Evolutionary conservation across 1,139 yeast species (phyloP).

Genomic region (Tardiomyces depauwii): DNA sequence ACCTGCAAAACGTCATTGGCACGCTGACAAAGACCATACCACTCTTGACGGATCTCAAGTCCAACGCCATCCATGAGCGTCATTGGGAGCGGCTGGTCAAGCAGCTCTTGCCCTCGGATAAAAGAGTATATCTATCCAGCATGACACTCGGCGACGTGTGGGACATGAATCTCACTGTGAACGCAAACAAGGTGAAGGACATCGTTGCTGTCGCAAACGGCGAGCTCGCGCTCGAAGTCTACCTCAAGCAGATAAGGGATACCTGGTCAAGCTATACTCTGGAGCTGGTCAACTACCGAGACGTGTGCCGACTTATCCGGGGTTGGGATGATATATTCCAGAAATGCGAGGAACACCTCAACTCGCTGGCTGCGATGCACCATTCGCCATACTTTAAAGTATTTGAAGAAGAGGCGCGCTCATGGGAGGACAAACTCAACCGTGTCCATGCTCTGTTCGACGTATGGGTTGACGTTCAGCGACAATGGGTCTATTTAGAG

Average conservation of each 20-base stretch:
- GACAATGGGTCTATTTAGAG: slow-evolving; percentile 80
- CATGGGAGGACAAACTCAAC: slow-evolving; percentile 48
- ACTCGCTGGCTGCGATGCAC: slow-evolving; percentile 57
- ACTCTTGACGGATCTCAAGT: slow-evolving; percentile 39
- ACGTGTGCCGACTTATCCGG: slow-evolving; percentile 44
- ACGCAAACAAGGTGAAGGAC: slow-evolving; percentile 38
- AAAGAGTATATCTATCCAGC: slow-evolving; percentile 14
- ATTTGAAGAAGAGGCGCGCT: slow-evolving; percentile 49
- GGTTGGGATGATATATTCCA: slow-evolving; percentile 62
- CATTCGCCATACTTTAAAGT: slow-evolving; percentile 51
- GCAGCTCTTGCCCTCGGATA: slow-evolving; percentile 17
- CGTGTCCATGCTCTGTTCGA: slow-evolving; percentile 45
- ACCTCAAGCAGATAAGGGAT: slow-evolving; percentile 34
- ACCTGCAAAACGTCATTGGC: slow-evolving; percentile 39
- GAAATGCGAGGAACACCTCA: slow-evolving; percentile 49
- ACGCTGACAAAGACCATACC: slow-evolving; percentile 31
- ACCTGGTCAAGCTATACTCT: slow-evolving; percentile 34
- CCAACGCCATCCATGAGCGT: slow-evolving; percentile 48
- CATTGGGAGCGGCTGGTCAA: slow-evolving; percentile 57
- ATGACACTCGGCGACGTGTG: slow-evolving; percentile 51
- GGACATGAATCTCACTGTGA: slow-evolving; percentile 38
- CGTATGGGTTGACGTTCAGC: slow-evolving; percentile 73
- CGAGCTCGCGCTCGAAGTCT: slow-evolving; percentile 56
- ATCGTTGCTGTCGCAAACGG: slow-evolving; percentile 58
- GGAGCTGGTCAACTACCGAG: slow-evolving; percentile 45